Evolutionary conservation across 768 basidiomycete species (phyloP).

Genomic region (Mycena indigotica): DNA sequence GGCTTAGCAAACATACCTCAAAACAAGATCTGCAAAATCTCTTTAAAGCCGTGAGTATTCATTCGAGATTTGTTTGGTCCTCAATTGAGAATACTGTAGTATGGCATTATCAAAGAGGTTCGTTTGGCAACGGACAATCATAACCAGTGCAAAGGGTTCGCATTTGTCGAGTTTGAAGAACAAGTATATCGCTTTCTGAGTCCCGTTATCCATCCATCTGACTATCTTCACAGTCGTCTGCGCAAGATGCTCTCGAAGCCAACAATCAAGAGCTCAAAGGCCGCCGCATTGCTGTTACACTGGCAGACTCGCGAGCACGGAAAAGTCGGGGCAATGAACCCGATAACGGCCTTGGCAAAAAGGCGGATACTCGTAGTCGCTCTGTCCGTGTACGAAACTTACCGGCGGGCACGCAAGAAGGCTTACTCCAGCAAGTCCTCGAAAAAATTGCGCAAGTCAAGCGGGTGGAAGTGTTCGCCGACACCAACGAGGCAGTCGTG

Average conservation of each 20-base stretch:
- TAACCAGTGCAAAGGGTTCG: constrained; percentile 79
- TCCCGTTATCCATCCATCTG: neutral
- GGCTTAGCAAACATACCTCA: constrained; percentile 75
- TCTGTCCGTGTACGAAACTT: constrained; percentile 79
- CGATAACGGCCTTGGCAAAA: constrained; percentile 60
- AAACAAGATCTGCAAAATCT: constrained; percentile 77
- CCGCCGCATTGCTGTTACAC: constrained; percentile 85
- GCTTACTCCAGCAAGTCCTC: constrained; percentile 84
- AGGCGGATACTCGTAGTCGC: constrained; percentile 62
- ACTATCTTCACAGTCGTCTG: constrained; percentile 55
- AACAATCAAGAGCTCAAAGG: constrained; percentile 90
- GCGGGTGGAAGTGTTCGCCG: constrained; percentile 74
- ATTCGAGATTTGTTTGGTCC: neutral
- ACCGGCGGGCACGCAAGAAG: constrained; percentile 81
- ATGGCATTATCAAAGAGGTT: constrained; percentile 79
- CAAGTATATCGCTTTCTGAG: constrained; percentile 52
- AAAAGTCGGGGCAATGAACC: constrained; percentile 45
- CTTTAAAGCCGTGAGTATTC: constrained; percentile 66
- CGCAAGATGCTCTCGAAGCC: constrained; percentile 68
- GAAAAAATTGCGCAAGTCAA: constrained; percentile 75
- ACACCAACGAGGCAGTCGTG: constrained; percentile 60
- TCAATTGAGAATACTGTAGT: constrained; percentile 46
- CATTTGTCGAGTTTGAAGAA: constrained; percentile 87
- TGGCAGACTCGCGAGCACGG: constrained; percentile 73
- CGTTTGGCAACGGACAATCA: constrained; percentile 75